phyloP scores from a whole-genome alignment of 345 rosid species.

The Cardiospermum halicacabum region DNA sequence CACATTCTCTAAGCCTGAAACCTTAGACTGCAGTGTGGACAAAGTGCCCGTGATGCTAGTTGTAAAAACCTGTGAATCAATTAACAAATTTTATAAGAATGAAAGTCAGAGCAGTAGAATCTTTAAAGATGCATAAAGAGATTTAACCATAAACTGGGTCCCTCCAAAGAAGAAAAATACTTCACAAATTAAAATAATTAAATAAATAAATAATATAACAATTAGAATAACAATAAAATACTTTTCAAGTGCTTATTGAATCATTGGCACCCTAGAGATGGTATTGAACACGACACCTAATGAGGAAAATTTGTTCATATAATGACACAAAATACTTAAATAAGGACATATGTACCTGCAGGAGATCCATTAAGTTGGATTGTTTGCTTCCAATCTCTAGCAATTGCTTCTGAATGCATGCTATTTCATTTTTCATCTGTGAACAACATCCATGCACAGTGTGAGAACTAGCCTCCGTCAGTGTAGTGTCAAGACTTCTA shows the following conservation, averaged over 20 bases:
- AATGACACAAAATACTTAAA: not conserved
- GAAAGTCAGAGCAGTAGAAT: not conserved
- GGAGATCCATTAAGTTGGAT: constrained; percentile 58
- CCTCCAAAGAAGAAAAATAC: not conserved
- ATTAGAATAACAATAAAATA: not conserved
- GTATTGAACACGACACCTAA: not conserved
- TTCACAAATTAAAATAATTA: constrained; percentile 4
- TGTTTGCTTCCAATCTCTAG: constrained; percentile 72
- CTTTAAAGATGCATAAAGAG: not conserved
- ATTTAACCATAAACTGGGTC: not conserved
- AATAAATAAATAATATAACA: not conserved
- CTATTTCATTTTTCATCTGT: constrained; percentile 58
- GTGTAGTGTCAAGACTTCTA: constrained; percentile 68
- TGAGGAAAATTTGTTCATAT: not conserved
- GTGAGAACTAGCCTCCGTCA: constrained; percentile 57
- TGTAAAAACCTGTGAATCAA: constrained; percentile 54
- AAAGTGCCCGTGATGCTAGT: constrained; percentile 57
- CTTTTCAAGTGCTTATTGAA: not conserved
- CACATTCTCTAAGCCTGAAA: constrained; percentile 65
- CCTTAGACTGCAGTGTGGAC: constrained; percentile 68
- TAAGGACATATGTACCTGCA: constrained; percentile 61
- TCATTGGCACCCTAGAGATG: not conserved
- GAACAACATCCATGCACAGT: constrained; percentile 48
- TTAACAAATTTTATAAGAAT: not conserved
- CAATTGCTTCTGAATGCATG: constrained; percentile 69